Evolutionary conservation across 1,284 basidiomycete species (phyloP).

Genomic region (Ustilago sp.): DNA sequence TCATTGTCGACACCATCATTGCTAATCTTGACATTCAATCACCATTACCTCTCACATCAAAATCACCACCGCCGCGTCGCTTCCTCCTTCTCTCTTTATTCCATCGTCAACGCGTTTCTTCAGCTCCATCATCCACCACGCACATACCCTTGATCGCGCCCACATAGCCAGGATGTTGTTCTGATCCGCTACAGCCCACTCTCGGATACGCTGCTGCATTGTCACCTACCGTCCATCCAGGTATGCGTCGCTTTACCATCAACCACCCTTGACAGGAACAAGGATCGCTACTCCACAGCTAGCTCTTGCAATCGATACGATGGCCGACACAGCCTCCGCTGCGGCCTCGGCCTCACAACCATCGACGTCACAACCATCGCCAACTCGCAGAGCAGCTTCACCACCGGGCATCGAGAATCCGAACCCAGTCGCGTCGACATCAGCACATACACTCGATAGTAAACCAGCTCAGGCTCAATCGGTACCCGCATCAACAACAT

Average conservation of each 20-base stretch:
- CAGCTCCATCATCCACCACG: background rate
- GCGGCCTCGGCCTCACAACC: conserved; percentile 6
- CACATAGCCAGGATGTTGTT: background rate
- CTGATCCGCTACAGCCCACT: background rate
- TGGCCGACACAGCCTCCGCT: conserved; percentile 26
- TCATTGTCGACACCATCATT: conserved; percentile 1
- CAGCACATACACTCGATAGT: conserved; percentile 50
- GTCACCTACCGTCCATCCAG: conserved; percentile 19
- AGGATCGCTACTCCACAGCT: background rate
- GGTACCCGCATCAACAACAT: background rate
- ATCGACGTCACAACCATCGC: conserved; percentile 26
- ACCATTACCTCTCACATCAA: background rate
- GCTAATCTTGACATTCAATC: background rate
- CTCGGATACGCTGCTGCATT: background rate
- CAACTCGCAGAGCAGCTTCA: conserved; percentile 29
- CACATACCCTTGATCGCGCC: background rate
- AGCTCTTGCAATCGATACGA: background rate
- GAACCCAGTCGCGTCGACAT: conserved; percentile 52
- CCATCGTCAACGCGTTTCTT: background rate
- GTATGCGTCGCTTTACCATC: conserved; percentile 7
- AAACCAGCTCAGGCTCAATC: conserved; percentile 1
- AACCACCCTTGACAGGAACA: conserved; percentile 18
- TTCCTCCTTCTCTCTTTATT: background rate
- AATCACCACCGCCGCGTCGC: too few species aligned
- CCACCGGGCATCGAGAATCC: conserved; percentile 47